Evolutionary conservation across 2,329 filamentous ascomycete genomes (phyloP).

Genomic region (Fusarium decemcellulare): DNA sequence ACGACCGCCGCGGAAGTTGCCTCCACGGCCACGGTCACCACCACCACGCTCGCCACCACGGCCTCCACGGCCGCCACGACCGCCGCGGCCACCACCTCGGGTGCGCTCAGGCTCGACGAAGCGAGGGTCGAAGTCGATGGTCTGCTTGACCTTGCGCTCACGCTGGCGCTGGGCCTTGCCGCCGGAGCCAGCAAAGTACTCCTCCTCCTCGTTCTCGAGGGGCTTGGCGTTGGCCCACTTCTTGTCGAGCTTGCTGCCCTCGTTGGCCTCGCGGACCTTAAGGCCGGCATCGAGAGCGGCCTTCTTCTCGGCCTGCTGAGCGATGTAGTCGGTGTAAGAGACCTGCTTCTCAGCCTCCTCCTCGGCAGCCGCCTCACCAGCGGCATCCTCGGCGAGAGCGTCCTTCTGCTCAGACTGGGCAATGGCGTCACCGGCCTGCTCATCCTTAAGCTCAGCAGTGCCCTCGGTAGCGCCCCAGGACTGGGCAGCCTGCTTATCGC

Average conservation of each 20-base stretch:
- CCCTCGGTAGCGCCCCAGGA: slow-evolving; percentile 91
- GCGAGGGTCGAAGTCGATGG: slow-evolving; percentile 89
- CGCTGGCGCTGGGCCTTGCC: slow-evolving; percentile 90
- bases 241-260: slow-evolving; percentile 89
- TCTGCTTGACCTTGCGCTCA: slow-evolving; percentile 92
- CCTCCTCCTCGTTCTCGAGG: slow-evolving; percentile 77
- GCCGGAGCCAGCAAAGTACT: slow-evolving; percentile 81
- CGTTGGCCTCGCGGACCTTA: slow-evolving; percentile 90
- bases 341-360: slow-evolving; percentile 84
- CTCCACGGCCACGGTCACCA: slow-evolving; percentile 55
- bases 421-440: slow-evolving; percentile 91
- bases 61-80: slow-evolving; percentile 58
- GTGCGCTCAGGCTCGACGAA: slow-evolving; percentile 79
- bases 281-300: slow-evolving; percentile 73
- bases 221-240: slow-evolving; percentile 92
- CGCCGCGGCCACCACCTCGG: slow-evolving; percentile 66
- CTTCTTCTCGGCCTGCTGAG: slow-evolving; percentile 81
- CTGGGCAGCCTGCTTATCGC: slow-evolving; percentile 89
- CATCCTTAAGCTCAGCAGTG: slow-evolving; percentile 88
- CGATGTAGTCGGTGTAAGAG: slow-evolving; percentile 91
- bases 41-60: slow-evolving; percentile 62
- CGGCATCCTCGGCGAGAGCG: slow-evolving; percentile 65
- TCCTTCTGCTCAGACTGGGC: slow-evolving; percentile 89
- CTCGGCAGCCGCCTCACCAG: slow-evolving; percentile 60
- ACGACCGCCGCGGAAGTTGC: slow-evolving; percentile 41